Evolutionary conservation across 139 green algal species (phyloP), one percentile per base, ranked within the genome.

Genomic region (Choricystis sp.): DNA sequence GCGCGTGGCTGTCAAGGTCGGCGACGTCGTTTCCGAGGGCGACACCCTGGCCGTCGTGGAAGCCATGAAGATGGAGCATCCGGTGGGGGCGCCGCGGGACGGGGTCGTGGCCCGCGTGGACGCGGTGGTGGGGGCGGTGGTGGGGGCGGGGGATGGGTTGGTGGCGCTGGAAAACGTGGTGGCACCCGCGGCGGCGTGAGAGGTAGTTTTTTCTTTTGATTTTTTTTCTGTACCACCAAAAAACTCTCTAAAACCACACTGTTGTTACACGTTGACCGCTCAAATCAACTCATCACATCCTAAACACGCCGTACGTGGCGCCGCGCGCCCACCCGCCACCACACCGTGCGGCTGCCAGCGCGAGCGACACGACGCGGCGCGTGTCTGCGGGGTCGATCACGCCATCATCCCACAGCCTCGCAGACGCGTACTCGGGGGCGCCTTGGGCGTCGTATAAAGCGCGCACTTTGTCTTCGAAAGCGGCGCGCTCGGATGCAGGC

Each of bases 361-460:
- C 69, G 31, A 96, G 68, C 16, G 79, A 79, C 57, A 95, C 71
- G 61, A 96, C 87, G 3, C 3, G 65, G 1, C 87, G 66, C 0
- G 86, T 91, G 71, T 95, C 88, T 25, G 74, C 81, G 25, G 89
- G 89, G 63, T 89, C 83, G 31, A 96, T 94, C 26, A 94, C 80
- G 19, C 89, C 89, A 65, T 96, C 89, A 66, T 96, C 89, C 89
- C 89, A 96, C 59, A 96, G 75, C 23, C 89, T 69, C 3, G 89
- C 89, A 21, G 66, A 86, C 19, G 86, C 77, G 65, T 80, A 95
- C 56, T 75, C 80, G 16, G 86, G 74, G 20, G 69, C 57, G 3
- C 84, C 89, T 72, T 96, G 87, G 1, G 52, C 49, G 49, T 96
- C 89, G 64, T 94, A 96, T 64, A 66, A 71, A 55, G 66, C 63